Percentiles rank a stretch among this genome's conserved stretches.
Evolutionary conservation across 2,329 filamentous ascomycete species (phyloP).

Genomic region (Plectosphaerella sp.): DNA sequence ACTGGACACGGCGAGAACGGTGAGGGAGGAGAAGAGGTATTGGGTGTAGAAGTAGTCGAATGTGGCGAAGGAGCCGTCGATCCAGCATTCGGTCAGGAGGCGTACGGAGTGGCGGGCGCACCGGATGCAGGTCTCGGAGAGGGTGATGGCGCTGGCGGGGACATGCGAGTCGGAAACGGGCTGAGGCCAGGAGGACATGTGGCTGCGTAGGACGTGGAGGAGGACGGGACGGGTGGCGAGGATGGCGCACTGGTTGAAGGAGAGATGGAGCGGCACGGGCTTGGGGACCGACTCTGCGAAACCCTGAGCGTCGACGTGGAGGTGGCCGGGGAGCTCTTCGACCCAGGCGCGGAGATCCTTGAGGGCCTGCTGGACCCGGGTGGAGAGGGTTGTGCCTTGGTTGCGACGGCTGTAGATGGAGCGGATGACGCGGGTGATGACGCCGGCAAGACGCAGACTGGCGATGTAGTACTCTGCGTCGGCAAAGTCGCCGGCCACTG

Average conservation of each 20-base stretch:
- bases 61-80: slow-evolving; percentile 38
- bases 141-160: slow-evolving; percentile 25
- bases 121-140: slow-evolving; percentile 38
- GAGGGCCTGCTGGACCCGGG: slow-evolving; percentile 24
- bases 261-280: slow-evolving; percentile 25
- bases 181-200: slow-evolving; percentile 17
- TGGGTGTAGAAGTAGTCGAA: slow-evolving; percentile 43
- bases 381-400: slow-evolving; percentile 21
- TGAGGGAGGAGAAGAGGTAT: slow-evolving; percentile 41
- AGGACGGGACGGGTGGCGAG: slow-evolving; percentile 27
- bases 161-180: slow-evolving; percentile 16
- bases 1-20: slow-evolving; percentile 37
- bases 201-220: slow-evolving; percentile 24
- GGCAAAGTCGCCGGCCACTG: slow-evolving; percentile 20
- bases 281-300: slow-evolving; percentile 15
- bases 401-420: slow-evolving; percentile 26
- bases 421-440: slow-evolving; percentile 20
- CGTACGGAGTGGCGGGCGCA: slow-evolving; percentile 38
- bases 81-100: slow-evolving; percentile 38
- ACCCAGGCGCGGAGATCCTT: slow-evolving; percentile 24
- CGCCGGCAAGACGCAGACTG: slow-evolving; percentile 30
- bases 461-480: slow-evolving; percentile 26
- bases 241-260: slow-evolving; percentile 28
- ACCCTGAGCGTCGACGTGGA: slow-evolving; percentile 20
- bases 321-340: slow-evolving; percentile 21